phyloP scores from a whole-genome alignment of 257 asterid genomes.

The Solanum chilense region DNA sequence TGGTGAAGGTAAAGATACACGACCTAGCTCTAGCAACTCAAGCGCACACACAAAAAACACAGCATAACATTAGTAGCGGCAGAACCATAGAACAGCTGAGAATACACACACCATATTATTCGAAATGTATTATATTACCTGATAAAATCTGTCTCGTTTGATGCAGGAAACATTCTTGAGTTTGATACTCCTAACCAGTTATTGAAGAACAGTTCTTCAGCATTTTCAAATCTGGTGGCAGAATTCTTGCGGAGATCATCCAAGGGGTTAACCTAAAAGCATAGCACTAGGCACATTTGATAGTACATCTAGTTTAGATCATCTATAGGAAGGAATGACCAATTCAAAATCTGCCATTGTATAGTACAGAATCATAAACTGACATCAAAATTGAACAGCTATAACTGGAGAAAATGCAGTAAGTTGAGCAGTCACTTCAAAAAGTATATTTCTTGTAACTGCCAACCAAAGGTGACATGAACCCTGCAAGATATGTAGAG shows the following conservation, averaged over 20 bases:
- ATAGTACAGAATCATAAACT: background rate
- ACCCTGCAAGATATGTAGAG: background rate
- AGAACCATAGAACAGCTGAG: background rate
- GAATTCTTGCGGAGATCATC: constrained; percentile 61
- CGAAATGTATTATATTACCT: background rate
- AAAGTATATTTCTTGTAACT: background rate
- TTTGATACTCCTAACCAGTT: constrained; percentile 52
- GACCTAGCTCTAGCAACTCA: background rate
- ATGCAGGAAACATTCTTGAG: constrained; percentile 58
- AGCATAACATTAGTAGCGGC: background rate
- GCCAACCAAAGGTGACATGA: background rate
- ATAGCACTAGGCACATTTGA: background rate
- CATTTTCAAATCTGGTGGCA: constrained; percentile 59
- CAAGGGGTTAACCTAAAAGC: background rate
- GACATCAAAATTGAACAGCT: background rate
- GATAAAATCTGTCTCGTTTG: background rate
- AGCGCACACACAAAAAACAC: background rate
- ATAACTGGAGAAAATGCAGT: background rate
- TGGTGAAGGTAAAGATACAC: constrained; percentile 43
- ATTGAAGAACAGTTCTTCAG: constrained; percentile 36
- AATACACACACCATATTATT: background rate
- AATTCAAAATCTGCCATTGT: background rate
- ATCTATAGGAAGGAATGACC: background rate
- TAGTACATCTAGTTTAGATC: background rate
- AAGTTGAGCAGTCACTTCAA: background rate